Conservation (phyloP, 2,329 filamentous ascomycete species). For the Canariomyces notabilis region DNA sequence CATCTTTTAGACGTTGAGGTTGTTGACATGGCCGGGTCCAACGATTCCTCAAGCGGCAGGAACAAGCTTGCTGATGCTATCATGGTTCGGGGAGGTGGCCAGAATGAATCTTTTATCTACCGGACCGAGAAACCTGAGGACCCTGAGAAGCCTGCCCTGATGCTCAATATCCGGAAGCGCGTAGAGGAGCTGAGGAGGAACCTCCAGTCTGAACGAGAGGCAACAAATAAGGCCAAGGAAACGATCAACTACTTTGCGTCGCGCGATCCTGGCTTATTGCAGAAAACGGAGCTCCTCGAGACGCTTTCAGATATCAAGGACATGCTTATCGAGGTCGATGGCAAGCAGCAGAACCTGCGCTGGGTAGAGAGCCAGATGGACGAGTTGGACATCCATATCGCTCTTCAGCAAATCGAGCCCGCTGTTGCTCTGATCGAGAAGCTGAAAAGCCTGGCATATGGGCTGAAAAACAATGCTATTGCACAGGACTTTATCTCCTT, state of each 20-base stretch:
- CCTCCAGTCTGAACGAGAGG: constrained; percentile 79
- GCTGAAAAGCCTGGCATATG: constrained; percentile 70
- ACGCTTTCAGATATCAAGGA: constrained; percentile 74
- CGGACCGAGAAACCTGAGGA: constrained; percentile 78
- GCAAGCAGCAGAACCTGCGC: constrained; percentile 90
- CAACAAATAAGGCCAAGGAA: constrained; percentile 77
- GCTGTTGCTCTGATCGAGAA: constrained; percentile 82
- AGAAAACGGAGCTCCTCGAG: constrained; percentile 76
- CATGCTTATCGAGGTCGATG: constrained; percentile 91
- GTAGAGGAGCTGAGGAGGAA: constrained; percentile 87
- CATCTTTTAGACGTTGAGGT: constrained; percentile 88
- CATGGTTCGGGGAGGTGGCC: constrained; percentile 78
- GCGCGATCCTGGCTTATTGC: constrained; percentile 68
- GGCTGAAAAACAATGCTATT: constrained; percentile 77
- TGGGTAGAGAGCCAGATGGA: constrained; percentile 96
- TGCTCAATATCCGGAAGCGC: constrained; percentile 87
- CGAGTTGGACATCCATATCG: constrained; percentile 92
- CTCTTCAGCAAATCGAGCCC: constrained; percentile 80
- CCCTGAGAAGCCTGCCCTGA: constrained; percentile 70
- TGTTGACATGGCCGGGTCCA: constrained; percentile 72
- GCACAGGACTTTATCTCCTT: constrained; percentile 89
- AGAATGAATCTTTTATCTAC: constrained; percentile 84
- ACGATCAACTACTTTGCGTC: constrained; percentile 82
- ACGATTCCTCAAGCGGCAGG: constrained; percentile 48
- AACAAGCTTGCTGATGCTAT: constrained; percentile 78